Conservation (phyloP, 805 yeast genomes). For the Scheffersomyces amazonensis region DNA sequence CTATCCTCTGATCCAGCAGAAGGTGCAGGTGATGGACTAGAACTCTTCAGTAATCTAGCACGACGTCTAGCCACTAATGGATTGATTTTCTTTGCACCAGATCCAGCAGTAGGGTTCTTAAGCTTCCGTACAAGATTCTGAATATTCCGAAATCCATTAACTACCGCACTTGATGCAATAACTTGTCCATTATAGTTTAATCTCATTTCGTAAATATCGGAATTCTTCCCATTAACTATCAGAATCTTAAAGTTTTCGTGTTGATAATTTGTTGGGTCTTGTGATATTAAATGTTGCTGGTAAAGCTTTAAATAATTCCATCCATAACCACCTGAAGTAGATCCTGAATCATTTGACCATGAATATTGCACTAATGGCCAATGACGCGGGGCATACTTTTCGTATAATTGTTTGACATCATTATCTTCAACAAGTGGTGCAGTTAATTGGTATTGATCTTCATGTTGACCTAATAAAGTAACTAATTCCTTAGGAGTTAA, state of each 20-base stretch:
- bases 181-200: constrained; percentile 39
- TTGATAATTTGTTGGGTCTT: constrained; percentile 11
- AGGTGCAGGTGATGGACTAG: constrained; percentile 5
- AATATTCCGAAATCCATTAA: constrained; percentile 91
- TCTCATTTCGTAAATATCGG: constrained; percentile 70
- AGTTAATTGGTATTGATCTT: constrained; percentile 30
- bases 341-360: constrained; percentile 77
- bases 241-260: constrained; percentile 26
- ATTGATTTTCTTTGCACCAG: constrained; percentile 17
- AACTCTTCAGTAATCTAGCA: constrained; percentile 29
- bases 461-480: constrained; percentile 60
- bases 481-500: constrained; percentile 86
- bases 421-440: constrained; percentile 12
- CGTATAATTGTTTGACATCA: constrained; percentile 17
- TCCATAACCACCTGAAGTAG: constrained; percentile 89
- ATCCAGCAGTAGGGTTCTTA: constrained; percentile 35
- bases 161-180: constrained; percentile 55
- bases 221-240: constrained; percentile 63
- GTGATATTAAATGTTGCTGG: constrained; percentile 21
- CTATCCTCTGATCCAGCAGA: not conserved
- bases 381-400: constrained; percentile 45
- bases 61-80: constrained; percentile 45
- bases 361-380: constrained; percentile 63
- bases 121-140: constrained; percentile 88
- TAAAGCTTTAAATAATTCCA: constrained; percentile 55